Percentiles rank a stretch among this genome's conserved stretches.
These are phyloP conservation scores for Astrothelium macrocarpum DNA, from an alignment of 495 filamentous ascomycete species.

Conservation along the genomic window DNA sequence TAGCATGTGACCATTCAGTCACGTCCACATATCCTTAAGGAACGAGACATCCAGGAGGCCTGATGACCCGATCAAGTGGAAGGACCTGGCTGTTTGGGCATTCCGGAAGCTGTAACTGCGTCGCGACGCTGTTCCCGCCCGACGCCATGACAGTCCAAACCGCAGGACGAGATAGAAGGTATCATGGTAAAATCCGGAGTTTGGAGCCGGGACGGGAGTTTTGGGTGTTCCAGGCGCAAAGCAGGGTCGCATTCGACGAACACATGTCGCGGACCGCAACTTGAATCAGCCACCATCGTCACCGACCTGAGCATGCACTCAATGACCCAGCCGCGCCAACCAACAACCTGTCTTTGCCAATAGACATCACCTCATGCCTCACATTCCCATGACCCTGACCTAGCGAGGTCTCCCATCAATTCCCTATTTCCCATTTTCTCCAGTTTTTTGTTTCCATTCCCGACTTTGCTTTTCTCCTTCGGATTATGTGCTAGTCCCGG, in stretches of 20 bases:
- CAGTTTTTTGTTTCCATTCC: not conserved
- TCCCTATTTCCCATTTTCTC: not conserved
- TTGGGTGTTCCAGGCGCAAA: not conserved
- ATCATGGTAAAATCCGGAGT: not conserved
- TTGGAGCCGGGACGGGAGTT: not conserved
- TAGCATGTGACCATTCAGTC: not conserved
- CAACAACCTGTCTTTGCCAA: slow-evolving; percentile 3
- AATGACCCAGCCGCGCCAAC: not conserved
- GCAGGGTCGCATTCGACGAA: not conserved
- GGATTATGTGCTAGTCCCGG: not conserved
- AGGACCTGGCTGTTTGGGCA: not conserved
- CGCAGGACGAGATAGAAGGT: not conserved
- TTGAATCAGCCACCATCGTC: slow-evolving; percentile 3
- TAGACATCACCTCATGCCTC: not conserved
- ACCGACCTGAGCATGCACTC: not conserved
- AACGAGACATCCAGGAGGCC: not conserved
- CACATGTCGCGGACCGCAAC: not conserved
- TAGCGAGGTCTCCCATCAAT: too few relatives aligned
- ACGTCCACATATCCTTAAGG: not conserved
- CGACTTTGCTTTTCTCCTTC: not conserved
- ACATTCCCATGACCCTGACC: slow-evolving; percentile 3
- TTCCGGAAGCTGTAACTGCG: not conserved
- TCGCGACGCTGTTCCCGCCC: not conserved
- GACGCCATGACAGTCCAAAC: not conserved
- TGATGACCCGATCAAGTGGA: not conserved